Conservation (phyloP, 345 rosid genomes). For the Pugionium dolabratum region DNA sequence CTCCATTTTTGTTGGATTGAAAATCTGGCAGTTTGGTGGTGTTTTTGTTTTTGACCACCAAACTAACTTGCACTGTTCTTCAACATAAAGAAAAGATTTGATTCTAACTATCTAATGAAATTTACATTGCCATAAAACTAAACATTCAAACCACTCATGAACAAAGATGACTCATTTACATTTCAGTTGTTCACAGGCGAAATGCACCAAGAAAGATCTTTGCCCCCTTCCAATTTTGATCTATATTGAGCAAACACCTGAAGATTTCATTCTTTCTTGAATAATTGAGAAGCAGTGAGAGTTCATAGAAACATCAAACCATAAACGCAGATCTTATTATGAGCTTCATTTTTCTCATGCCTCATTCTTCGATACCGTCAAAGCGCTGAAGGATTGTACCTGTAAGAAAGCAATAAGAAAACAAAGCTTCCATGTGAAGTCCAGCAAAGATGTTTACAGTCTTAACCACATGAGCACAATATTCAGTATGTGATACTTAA, state of each 20-base stretch:
- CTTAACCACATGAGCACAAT: conserved; percentile 5
- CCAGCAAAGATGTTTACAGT: conserved; percentile 3
- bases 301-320: neutral
- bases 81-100: neutral
- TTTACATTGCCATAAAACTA: neutral
- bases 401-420: neutral
- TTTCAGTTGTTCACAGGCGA: neutral
- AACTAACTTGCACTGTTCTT: too few relatives aligned
- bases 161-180: neutral
- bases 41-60: too few relatives aligned
- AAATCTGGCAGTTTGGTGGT: too few relatives aligned
- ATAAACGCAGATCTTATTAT: neutral
- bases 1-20: too few relatives aligned
- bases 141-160: neutral
- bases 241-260: neutral
- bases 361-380: conserved; percentile 3
- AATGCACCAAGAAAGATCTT: neutral
- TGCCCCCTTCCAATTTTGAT: neutral
- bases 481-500: neutral
- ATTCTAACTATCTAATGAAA: neutral
- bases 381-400: conserved; percentile 3
- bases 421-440: conserved; percentile 12
- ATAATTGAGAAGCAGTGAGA: conserved; percentile 2
- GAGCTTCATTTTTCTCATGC: neutral
- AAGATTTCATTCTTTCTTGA: conserved; percentile 5